These are phyloP conservation scores for Terfezia boudieri DNA, from an alignment of 495 filamentous ascomycete genomes.

Conservation along the genomic window DNA sequence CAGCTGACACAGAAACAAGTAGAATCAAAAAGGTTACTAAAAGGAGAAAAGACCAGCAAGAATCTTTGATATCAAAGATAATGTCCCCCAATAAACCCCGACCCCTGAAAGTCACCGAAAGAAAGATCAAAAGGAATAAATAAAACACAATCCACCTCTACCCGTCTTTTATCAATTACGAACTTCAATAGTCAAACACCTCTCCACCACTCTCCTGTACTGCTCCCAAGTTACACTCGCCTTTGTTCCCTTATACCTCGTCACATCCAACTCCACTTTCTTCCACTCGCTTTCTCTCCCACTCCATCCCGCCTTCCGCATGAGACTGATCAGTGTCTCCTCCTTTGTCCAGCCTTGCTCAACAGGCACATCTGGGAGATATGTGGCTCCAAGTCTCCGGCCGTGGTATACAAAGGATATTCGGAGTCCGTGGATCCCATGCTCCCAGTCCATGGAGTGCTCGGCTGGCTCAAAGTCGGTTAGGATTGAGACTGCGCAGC, in stretches of 20 bases:
- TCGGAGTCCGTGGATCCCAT: slow-evolving; percentile 66
- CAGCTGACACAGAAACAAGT: too few relatives aligned
- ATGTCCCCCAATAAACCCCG: too few relatives aligned
- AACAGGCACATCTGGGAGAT: slow-evolving; percentile 71
- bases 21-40: too few relatives aligned
- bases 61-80: too few relatives aligned
- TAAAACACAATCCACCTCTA: too few relatives aligned
- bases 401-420: slow-evolving; percentile 51
- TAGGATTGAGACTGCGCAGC: slow-evolving; percentile 50
- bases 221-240: slow-evolving; percentile 44
- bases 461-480: slow-evolving; percentile 52
- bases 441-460: slow-evolving; percentile 59
- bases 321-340: slow-evolving; percentile 68
- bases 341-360: slow-evolving; percentile 96
- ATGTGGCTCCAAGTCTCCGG: slow-evolving; percentile 54
- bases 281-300: slow-evolving; percentile 47
- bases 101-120: too few relatives aligned
- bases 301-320: slow-evolving; percentile 83
- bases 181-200: neutral
- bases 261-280: slow-evolving; percentile 48
- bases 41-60: too few relatives aligned
- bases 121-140: too few relatives aligned
- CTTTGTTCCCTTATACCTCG: slow-evolving; percentile 62
- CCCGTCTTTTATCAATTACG: too few relatives aligned
- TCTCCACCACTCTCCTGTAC: slow-evolving; percentile 42